These are phyloP conservation scores for Pleurotus citrinopileatus DNA, from an alignment of 768 basidiomycete species.

Conservation along the genomic window DNA sequence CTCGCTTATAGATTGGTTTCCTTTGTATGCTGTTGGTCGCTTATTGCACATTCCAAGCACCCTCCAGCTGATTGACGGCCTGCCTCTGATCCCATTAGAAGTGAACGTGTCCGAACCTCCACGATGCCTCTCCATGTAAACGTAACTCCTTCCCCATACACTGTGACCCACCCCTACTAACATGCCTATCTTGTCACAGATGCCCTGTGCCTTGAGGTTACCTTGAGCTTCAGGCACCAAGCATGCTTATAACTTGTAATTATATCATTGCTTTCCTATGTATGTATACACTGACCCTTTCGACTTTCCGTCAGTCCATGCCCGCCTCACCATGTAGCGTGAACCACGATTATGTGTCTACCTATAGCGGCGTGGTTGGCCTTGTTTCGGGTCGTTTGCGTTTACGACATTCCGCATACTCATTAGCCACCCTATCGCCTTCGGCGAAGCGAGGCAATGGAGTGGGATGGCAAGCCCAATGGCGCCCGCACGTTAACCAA, in stretches of 20 bases:
- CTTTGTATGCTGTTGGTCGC: too few species aligned
- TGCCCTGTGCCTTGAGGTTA: slow-evolving; percentile 2
- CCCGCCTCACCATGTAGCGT: too few species aligned
- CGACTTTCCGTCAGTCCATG: neutral
- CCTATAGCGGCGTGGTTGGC: neutral
- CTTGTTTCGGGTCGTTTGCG: too few species aligned
- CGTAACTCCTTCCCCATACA: neutral
- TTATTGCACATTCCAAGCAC: too few species aligned
- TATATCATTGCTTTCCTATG: too few species aligned
- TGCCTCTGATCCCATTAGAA: too few species aligned
- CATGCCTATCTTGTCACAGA: neutral
- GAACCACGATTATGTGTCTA: too few species aligned
- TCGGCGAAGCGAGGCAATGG: neutral
- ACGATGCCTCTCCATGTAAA: neutral
- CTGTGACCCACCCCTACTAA: neutral
- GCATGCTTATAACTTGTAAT: too few species aligned
- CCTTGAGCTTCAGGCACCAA: slow-evolving; percentile 1
- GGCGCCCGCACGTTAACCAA: neutral
- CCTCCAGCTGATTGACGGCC: too few species aligned
- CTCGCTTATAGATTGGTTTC: too few species aligned
- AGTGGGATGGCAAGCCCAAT: neutral
- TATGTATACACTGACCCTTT: too few species aligned
- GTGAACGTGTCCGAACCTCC: neutral
- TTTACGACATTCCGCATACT: neutral
- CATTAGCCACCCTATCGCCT: neutral